A percentile compares a stretch with the other conserved stretches of the same genome.
Evolutionary conservation across 768 basidiomycete species (phyloP).

Genomic region (Candolleomyces eurysporus): DNA sequence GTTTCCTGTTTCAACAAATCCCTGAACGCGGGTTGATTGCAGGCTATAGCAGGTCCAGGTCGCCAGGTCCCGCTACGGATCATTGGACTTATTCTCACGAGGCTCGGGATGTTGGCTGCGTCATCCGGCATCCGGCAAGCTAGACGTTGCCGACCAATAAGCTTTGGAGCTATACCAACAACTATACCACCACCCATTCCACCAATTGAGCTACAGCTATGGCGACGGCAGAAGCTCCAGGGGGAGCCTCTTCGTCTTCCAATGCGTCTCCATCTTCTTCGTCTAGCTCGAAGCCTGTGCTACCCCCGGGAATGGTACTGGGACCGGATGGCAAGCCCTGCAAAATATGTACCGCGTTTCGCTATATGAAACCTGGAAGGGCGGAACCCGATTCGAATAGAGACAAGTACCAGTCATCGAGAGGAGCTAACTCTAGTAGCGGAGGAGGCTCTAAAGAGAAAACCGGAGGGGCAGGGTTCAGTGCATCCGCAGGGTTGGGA

Average conservation of each 20-base stretch:
- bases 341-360: constrained; percentile 85
- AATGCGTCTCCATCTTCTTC: background rate
- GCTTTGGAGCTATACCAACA: too few relatives aligned
- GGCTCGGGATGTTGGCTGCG: too few relatives aligned
- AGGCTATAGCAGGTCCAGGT: too few relatives aligned
- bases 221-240: too few relatives aligned
- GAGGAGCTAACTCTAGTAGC: constrained; percentile 1
- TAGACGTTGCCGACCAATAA: too few relatives aligned
- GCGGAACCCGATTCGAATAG: constrained; percentile 22
- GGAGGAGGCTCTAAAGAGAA: background rate
- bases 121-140: too few relatives aligned
- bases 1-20: too few relatives aligned
- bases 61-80: too few relatives aligned
- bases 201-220: too few relatives aligned
- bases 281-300: constrained; percentile 1
- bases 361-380: constrained; percentile 57
- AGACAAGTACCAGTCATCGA: constrained; percentile 9
- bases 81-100: too few relatives aligned
- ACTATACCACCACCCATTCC: too few relatives aligned
- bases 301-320: constrained; percentile 83
- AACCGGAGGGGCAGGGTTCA: constrained; percentile 4
- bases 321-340: constrained; percentile 95
- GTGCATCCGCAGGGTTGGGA: constrained; percentile 21
- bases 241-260: background rate
- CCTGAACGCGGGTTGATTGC: too few relatives aligned